phyloP scores from a whole-genome alignment of 371 early-diverging fungal genomes.

The Mortierella sp. region DNA sequence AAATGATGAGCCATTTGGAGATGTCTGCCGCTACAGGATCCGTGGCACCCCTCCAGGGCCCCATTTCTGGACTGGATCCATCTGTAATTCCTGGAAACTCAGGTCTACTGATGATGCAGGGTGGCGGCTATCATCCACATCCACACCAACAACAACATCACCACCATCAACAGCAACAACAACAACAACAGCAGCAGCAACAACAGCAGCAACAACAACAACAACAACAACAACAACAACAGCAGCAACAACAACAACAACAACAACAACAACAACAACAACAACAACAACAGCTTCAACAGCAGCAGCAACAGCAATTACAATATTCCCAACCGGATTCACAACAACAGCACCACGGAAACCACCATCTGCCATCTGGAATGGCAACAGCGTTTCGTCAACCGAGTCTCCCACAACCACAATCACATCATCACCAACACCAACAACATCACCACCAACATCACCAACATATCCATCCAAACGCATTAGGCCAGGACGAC shows the following conservation, averaged over 20 bases:
- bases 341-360: conserved; percentile 25
- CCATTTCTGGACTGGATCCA: conserved; percentile 43
- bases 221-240: conserved; percentile 19
- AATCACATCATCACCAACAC: conserved; percentile 11
- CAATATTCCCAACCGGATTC: conserved; percentile 34
- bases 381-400: conserved; percentile 39
- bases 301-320: conserved; percentile 14
- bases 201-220: conserved; percentile 16
- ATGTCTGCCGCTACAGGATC: conserved; percentile 33
- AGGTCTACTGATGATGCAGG: conserved; percentile 32
- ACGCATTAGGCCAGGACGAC: conserved; percentile 16
- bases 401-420: conserved; percentile 13
- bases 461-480: conserved; percentile 25
- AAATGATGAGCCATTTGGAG: conserved; percentile 53
- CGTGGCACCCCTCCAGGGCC: conserved; percentile 29
- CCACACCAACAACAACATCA: conserved; percentile 17
- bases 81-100: conserved; percentile 33
- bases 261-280: conserved; percentile 29
- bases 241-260: conserved; percentile 14
- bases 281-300: neutral
- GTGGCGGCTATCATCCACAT: conserved; percentile 34
- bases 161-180: conserved; percentile 21
- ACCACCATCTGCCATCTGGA: conserved; percentile 39
- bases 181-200: conserved; percentile 18
- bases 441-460: conserved; percentile 18